phyloP scores from a whole-genome alignment of 2,329 filamentous ascomycete genomes.

The Parastagonospora nodorum region DNA sequence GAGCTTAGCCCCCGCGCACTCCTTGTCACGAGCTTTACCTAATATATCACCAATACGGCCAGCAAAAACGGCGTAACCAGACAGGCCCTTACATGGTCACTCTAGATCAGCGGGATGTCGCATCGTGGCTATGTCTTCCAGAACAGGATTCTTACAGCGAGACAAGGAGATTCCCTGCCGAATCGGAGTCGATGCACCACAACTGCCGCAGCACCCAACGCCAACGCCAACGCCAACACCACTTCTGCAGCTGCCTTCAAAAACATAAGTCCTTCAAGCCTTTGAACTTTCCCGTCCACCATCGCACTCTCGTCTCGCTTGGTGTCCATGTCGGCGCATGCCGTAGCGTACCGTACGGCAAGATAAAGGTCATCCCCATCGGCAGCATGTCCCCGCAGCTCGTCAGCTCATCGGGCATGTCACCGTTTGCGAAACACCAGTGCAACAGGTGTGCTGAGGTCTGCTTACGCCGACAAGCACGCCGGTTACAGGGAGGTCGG shows the following conservation, averaged over 20 bases:
- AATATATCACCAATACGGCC: no score
- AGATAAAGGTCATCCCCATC: constrained; percentile 2
- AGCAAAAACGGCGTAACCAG: no score
- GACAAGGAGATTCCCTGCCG: no score
- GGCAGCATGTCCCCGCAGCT: constrained; percentile 2
- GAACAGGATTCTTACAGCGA: no score
- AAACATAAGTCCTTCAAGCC: background rate
- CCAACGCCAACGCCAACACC: constrained; percentile 8
- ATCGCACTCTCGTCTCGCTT: background rate
- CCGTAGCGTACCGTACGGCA: constrained; percentile 7
- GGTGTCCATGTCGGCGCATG: constrained; percentile 11
- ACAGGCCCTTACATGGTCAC: no score
- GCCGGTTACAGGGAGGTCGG: background rate
- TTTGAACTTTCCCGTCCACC: background rate
- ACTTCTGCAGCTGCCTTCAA: constrained; percentile 12
- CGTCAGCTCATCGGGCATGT: background rate
- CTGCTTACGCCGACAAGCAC: background rate
- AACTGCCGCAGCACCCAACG: constrained; percentile 6
- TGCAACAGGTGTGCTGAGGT: background rate
- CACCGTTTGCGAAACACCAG: background rate
- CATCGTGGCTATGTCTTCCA: no score
- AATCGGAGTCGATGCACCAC: background rate
- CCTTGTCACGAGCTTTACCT: no score
- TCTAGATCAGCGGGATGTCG: no score
- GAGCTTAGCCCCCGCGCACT: no score